A percentile compares a stretch with the other conserved stretches of the same genome.
phyloP scores from a whole-genome alignment of 371 early-diverging fungal species.

The Haplosporangium sp. region DNA sequence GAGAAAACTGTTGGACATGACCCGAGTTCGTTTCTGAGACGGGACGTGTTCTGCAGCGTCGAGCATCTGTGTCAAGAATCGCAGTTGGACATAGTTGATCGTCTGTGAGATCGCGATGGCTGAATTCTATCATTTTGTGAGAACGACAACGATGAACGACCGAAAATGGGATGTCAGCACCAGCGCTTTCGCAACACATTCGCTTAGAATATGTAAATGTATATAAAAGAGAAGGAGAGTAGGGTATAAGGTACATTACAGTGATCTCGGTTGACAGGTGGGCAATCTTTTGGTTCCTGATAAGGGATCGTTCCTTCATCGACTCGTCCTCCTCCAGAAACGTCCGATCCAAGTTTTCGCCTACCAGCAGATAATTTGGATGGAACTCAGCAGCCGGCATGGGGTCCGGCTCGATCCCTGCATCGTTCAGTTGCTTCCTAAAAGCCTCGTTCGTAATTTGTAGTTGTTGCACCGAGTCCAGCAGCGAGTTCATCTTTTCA shows the following conservation, averaged over 20 bases:
- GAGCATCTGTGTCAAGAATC: slow-evolving; percentile 43
- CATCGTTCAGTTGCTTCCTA: slow-evolving; percentile 37
- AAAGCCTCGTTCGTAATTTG: slow-evolving; percentile 44
- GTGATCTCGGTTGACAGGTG: slow-evolving; percentile 35
- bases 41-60: slow-evolving; percentile 47
- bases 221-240: background rate
- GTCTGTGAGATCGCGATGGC: slow-evolving; percentile 48
- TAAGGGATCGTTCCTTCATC: slow-evolving; percentile 25
- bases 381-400: slow-evolving; percentile 30
- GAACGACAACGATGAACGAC: background rate
- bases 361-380: slow-evolving; percentile 23
- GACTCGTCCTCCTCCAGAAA: slow-evolving; percentile 39
- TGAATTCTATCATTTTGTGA: slow-evolving; percentile 15
- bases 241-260: slow-evolving; percentile 20
- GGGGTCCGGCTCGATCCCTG: slow-evolving; percentile 40
- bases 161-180: too few relatives aligned
- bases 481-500: slow-evolving; percentile 44
- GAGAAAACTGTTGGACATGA: slow-evolving; percentile 50
- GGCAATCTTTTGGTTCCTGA: slow-evolving; percentile 34
- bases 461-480: slow-evolving; percentile 40
- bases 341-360: slow-evolving; percentile 35
- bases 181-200: too few relatives aligned
- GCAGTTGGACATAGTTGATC: slow-evolving; percentile 43
- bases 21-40: slow-evolving; percentile 34
- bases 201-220: too few relatives aligned